Base-by-base conservation (phyloP, 2,329 filamentous ascomycete species). In the Aureobasidium sp. region DNA sequence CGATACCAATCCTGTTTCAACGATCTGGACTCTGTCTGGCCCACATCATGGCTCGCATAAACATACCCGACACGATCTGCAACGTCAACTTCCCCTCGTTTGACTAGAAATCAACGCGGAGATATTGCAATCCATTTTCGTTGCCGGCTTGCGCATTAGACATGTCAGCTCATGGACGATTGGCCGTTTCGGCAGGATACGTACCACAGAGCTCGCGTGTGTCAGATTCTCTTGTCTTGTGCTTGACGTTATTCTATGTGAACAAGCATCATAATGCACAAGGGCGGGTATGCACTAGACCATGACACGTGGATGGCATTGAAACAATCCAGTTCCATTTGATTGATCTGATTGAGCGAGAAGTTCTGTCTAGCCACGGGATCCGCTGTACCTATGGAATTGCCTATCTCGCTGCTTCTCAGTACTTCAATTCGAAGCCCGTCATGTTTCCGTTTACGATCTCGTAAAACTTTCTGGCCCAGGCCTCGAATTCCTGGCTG, bases 391-490 rank as follows among this genome's bases (percentile, higher is more conserved):
- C 36, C n/a, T 22, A 15, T 51, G 17, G n/a, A 29, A 31, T 29
- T 9, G 36, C 45, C 20, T 14, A 22, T 29, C 20, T 15, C 8
- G 25, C 20, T 11, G 22, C 31, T 39, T 8, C 31, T 39, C 20
- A 47, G 42, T 59, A 59, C 34, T 39, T 59, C 44, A 45, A n/a
- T 12, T 59, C 55, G 22, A 48, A 59, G 3, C 55, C 55, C 20
- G 20, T 37, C 42, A 27, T 25, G 17, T 14, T 59, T 9, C 55
- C 55, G 20, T 59, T 47, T 15, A 37, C 42, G 31, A 59, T 39
- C 29, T 48, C 20, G 55, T 59, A 59, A 1, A 47, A 1, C 42
- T 1, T 37, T 9, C 42, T 59, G 42, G 55, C 55, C 55, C 29
- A 37, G 5, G 29, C 9, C 34, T 47, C 14, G 31, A 59, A 48